phyloP scores from a whole-genome alignment of 1,139 yeast species.

The Lodderomyces metapsilosis region DNA sequence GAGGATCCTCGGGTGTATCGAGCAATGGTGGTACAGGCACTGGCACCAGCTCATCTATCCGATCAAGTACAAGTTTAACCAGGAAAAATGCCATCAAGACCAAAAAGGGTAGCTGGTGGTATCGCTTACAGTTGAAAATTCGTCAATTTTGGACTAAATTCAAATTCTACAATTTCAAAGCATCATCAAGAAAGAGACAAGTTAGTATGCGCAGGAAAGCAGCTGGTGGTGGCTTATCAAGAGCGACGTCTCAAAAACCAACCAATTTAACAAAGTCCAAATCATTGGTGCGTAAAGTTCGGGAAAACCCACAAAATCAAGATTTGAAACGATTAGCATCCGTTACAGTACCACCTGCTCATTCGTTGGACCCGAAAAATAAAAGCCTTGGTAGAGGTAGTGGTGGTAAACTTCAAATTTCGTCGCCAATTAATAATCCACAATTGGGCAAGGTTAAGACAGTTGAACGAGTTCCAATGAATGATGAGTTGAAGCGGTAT shows the following conservation, averaged over 20 bases:
- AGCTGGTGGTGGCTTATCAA: conserved; percentile 13
- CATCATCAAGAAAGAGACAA: conserved; percentile 24
- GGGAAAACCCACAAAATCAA: conserved; percentile 19
- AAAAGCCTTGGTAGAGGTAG: neutral
- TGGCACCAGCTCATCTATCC: conserved; percentile 3
- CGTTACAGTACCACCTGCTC: conserved; percentile 1
- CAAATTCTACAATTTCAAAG: conserved; percentile 27
- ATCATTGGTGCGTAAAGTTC: conserved; percentile 19
- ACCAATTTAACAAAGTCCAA: conserved; percentile 11
- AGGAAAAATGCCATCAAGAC: conserved; percentile 36
- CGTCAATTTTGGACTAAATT: conserved; percentile 24
- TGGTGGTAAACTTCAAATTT: conserved; percentile 6
- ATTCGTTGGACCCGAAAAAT: neutral
- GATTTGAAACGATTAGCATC: conserved; percentile 12
- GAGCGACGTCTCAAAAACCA: conserved; percentile 18
- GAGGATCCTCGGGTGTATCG: neutral
- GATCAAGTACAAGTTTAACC: conserved; percentile 16
- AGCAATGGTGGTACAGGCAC: neutral
- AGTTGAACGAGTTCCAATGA: conserved; percentile 18
- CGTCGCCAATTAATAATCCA: conserved; percentile 23
- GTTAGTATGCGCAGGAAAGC: conserved; percentile 3
- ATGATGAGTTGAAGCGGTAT: conserved; percentile 25
- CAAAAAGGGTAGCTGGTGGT: conserved; percentile 32
- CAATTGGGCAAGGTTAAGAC: conserved; percentile 21
- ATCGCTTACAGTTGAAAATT: conserved; percentile 29